Conservation (phyloP, 1,139 yeast species). For the Arxiozyma telluris region DNA sequence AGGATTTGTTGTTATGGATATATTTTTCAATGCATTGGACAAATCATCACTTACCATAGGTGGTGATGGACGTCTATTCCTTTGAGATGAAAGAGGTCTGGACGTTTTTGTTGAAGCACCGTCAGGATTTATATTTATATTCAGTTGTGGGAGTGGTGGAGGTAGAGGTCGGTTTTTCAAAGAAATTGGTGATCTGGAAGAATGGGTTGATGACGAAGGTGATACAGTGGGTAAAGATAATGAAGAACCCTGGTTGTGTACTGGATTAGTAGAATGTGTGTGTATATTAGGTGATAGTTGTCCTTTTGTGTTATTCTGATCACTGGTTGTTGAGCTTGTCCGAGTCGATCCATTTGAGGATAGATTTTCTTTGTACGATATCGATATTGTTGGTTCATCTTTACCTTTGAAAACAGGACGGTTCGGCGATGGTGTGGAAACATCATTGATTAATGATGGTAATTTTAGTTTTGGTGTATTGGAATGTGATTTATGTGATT, state of each 20-base stretch:
- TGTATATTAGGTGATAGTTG: not conserved
- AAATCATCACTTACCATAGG: conserved; percentile 5
- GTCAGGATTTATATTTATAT: conserved; percentile 5
- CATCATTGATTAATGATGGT: conserved; percentile 18
- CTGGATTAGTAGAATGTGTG: conserved; percentile 1
- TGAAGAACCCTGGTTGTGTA: not conserved
- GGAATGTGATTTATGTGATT: conserved; percentile 20
- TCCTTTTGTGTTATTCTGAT: conserved; percentile 3
- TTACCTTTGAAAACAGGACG: not conserved
- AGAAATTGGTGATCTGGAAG: conserved; percentile 3
- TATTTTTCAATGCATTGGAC: conserved; percentile 6
- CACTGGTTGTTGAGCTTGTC: not conserved
- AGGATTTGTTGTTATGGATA: conserved; percentile 3
- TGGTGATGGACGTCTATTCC: conserved; percentile 7
- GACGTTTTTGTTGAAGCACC: not conserved
- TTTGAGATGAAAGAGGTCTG: not conserved
- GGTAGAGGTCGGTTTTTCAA: conserved; percentile 24
- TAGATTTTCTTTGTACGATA: not conserved
- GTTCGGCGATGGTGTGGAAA: conserved; percentile 3
- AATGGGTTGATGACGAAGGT: conserved; percentile 1
- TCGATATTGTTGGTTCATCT: not conserved
- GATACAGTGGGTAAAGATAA: not conserved
- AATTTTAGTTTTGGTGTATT: conserved; percentile 26
- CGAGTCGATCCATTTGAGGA: conserved; percentile 4
- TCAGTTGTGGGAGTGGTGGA: conserved; percentile 21